These are phyloP conservation scores for Pseudognaphalium luteoalbum DNA, from an alignment of 129 eudicot genomes.

Conservation along the genomic window DNA sequence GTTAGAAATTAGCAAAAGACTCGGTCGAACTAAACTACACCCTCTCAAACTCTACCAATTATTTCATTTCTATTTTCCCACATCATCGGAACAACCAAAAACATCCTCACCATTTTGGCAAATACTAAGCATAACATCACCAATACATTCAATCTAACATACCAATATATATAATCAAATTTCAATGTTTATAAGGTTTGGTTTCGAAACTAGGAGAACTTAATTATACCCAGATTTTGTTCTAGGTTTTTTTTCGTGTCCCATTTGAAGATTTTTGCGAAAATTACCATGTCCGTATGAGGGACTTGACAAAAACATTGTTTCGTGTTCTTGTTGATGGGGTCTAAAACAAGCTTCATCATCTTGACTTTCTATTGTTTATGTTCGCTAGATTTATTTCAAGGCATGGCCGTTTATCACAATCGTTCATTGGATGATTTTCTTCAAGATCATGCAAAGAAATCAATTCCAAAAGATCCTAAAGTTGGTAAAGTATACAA, in stretches of 20 bases:
- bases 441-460: constrained; percentile 48
- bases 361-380: constrained; percentile 39
- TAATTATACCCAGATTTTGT: not conserved
- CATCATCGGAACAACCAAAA: constrained; percentile 22
- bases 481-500: constrained; percentile 52
- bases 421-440: constrained; percentile 49
- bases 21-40: constrained; percentile 32
- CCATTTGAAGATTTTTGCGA: constrained; percentile 2
- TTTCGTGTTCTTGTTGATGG: constrained; percentile 42
- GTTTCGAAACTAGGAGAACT: not conserved
- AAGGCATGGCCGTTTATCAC: constrained; percentile 22
- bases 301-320: not conserved
- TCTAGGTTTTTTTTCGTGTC: not conserved
- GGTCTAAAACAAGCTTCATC: constrained; percentile 46
- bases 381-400: constrained; percentile 18
- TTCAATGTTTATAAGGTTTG: not conserved
- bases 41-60: constrained; percentile 30
- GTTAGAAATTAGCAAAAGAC: constrained; percentile 23
- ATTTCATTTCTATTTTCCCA: constrained; percentile 24
- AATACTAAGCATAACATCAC: constrained; percentile 14
- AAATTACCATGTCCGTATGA: constrained; percentile 14
- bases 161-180: not conserved
- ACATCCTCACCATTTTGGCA: constrained; percentile 28
- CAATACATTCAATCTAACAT: not conserved
- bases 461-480: constrained; percentile 31